Evolutionary conservation across 148 eudicot genomes (phyloP).

Genomic region (Limonium bicolor): DNA sequence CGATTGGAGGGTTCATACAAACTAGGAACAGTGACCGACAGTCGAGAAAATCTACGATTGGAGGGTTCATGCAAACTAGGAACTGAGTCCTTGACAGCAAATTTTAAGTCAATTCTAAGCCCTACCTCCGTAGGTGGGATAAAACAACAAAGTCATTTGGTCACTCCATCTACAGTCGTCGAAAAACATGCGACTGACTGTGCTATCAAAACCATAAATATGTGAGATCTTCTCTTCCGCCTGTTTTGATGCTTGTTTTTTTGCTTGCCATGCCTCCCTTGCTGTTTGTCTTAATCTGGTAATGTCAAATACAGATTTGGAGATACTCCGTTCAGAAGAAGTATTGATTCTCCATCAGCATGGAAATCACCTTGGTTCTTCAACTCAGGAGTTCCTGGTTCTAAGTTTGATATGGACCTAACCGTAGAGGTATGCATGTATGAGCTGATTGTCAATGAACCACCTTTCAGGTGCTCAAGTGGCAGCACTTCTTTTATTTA

Average conservation of each 20-base stretch:
- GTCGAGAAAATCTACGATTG: no score
- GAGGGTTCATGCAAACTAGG: conserved; percentile 17
- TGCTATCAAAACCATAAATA: conserved; percentile 40
- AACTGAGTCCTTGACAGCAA: conserved; percentile 15
- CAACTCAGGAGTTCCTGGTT: conserved; percentile 53
- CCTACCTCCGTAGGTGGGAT: conserved; percentile 21
- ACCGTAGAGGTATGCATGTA: conserved; percentile 85
- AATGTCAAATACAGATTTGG: conserved; percentile 30
- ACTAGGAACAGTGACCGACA: conserved; percentile 40
- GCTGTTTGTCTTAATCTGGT: neutral
- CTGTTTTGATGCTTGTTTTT: neutral
- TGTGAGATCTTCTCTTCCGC: conserved; percentile 28
- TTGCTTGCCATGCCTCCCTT: conserved; percentile 1
- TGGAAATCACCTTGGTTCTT: conserved; percentile 98
- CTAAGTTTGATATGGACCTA: conserved; percentile 75
- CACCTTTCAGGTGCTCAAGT: neutral
- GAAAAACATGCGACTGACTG: conserved; percentile 35
- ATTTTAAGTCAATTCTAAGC: conserved; percentile 20
- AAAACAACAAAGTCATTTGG: conserved; percentile 26
- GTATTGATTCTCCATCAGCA: conserved; percentile 89
- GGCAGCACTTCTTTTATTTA: neutral
- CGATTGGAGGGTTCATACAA: no score
- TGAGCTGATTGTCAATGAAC: no score
- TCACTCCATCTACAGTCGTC: conserved; percentile 17
- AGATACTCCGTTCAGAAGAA: conserved; percentile 74